Base-by-base conservation (phyloP, 805 yeast species). In the Hanseniaspora hatyaiensis region DNA sequence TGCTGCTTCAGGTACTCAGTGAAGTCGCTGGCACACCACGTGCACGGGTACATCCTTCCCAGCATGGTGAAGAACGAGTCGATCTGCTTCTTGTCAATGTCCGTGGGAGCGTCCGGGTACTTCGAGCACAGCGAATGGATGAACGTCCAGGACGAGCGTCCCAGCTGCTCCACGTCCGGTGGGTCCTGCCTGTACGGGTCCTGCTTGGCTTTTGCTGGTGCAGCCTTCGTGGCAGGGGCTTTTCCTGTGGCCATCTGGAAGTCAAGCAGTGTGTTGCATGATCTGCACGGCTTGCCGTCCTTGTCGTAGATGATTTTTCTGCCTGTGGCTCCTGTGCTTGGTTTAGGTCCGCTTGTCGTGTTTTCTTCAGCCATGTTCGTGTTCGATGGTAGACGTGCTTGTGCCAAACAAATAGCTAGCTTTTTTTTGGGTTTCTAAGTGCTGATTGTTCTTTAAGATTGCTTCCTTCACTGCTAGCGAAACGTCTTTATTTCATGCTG, bases 211-310 rank as follows among this genome's bases (percentile, higher is more conserved):
- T 61, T 56, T 16, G 54, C 4, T 55, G 9, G 64, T 49, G n/a
- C 57, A 55, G 6, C 59, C 56, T 15, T 53, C 56, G 30, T 38
- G 0, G 64, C 53, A 9, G 57, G 45, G 11, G 54, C 41, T 49
- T 57, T 56, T 2, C 63, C 66, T 2, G 65, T 73, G 5, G 79
- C 89, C 60, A 74, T 66, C 60, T 78, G 80, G 63, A 89, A 89
- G 59, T 89, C 96, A 34, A 77, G 62, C 31, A 89, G 65, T 0
- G 87, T 65, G 64, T 88, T 88, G 61, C 98, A 89, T 2, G 95
- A 67, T 45, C 96, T 89, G 59, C 98, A 89, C 50, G 96, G 96
- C 63, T 85, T 88, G 1, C 97, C 97, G 63, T 89, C 81, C 59
- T 84, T 79, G 58, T 84, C 96, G 50, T 83, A 61, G 8, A 77